Conservation (phyloP, 2,329 filamentous ascomycete species). For the Clarireedia homoeocarpa region DNA sequence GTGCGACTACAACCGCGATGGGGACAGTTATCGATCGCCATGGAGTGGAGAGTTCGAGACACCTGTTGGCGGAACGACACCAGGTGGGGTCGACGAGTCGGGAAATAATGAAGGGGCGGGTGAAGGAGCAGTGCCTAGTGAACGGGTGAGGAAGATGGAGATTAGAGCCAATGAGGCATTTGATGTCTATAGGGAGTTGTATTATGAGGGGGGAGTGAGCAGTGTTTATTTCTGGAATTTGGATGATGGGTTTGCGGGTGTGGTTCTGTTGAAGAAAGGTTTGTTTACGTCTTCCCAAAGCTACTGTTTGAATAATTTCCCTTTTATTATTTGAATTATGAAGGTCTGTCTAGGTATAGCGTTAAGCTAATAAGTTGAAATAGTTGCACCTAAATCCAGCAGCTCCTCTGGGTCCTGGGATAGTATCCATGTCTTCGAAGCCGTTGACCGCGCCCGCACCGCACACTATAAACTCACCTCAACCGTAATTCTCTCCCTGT, state of each 20-base stretch:
- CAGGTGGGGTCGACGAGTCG: constrained; percentile 40
- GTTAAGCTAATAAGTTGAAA: constrained; percentile 4
- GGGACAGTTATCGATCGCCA: constrained; percentile 94
- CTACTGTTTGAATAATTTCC: not conserved
- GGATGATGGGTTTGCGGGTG: constrained; percentile 95
- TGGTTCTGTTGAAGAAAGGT: constrained; percentile 94
- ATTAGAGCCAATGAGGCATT: constrained; percentile 91
- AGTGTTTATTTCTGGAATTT: constrained; percentile 98
- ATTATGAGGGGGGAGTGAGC: constrained; percentile 92
- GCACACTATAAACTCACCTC: constrained; percentile 97
- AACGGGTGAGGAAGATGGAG: constrained; percentile 89
- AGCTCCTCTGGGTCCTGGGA: constrained; percentile 83
- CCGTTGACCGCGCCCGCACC: constrained; percentile 81
- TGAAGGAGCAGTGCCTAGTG: constrained; percentile 81
- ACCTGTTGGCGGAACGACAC: constrained; percentile 60
- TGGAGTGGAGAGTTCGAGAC: constrained; percentile 99
- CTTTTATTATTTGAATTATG: not conserved
- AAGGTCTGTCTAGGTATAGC: not conserved
- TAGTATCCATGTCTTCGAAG: constrained; percentile 97
- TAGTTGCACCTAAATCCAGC: constrained; percentile 58
- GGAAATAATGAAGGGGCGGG: constrained; percentile 52
- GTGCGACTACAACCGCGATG: constrained; percentile 99
- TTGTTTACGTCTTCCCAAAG: not conserved
- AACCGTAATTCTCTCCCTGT: constrained; percentile 87
- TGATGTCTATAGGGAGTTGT: constrained; percentile 92